A percentile compares a stretch with the other conserved stretches of the same genome.
Evolutionary conservation across 768 basidiomycete genomes (phyloP).

Genomic region (Calocybe gangraenosa): DNA sequence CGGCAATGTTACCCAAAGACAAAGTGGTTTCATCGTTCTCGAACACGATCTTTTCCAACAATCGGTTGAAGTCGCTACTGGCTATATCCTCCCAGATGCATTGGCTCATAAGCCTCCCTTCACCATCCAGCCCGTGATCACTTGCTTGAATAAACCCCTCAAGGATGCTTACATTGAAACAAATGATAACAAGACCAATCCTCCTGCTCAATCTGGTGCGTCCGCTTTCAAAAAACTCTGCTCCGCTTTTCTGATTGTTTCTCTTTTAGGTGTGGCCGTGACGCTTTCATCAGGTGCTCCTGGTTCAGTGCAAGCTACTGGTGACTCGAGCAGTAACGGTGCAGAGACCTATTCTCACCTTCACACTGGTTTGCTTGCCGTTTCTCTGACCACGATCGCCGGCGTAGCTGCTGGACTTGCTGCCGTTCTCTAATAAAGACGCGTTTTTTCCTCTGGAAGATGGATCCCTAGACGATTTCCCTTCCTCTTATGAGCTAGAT

Average conservation of each 20-base stretch:
- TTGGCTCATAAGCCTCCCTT: slow-evolving; percentile 61
- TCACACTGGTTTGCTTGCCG: slow-evolving; percentile 7
- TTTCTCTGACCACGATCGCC: slow-evolving; percentile 10
- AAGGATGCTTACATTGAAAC: slow-evolving; percentile 80
- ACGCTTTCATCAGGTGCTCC: slow-evolving; percentile 29
- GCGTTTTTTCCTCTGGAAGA: no score
- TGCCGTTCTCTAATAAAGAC: slow-evolving; percentile 6
- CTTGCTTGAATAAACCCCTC: slow-evolving; percentile 57
- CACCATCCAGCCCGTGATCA: slow-evolving; percentile 66
- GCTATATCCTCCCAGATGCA: slow-evolving; percentile 82
- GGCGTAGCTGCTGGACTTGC: slow-evolving; percentile 17
- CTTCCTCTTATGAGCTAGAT: slow-evolving; percentile 10
- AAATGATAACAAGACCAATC: slow-evolving; percentile 65
- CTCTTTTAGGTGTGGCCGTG: slow-evolving; percentile 31
- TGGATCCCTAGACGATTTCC: no score
- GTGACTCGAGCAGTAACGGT: slow-evolving; percentile 2
- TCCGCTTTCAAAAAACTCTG: slow-evolving; percentile 45
- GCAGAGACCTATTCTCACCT: slow-evolving; percentile 6
- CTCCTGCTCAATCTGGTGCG: slow-evolving; percentile 51
- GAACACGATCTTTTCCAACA: slow-evolving; percentile 87
- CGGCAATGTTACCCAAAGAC: slow-evolving; percentile 48
- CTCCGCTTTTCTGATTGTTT: slow-evolving; percentile 44
- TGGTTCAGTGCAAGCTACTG: slow-evolving; percentile 29
- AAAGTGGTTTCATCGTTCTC: slow-evolving; percentile 84
- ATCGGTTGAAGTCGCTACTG: slow-evolving; percentile 79